Evolutionary conservation across 139 green algal genomes (phyloP).

Genomic region (Tetradesmus lagerheimii): DNA sequence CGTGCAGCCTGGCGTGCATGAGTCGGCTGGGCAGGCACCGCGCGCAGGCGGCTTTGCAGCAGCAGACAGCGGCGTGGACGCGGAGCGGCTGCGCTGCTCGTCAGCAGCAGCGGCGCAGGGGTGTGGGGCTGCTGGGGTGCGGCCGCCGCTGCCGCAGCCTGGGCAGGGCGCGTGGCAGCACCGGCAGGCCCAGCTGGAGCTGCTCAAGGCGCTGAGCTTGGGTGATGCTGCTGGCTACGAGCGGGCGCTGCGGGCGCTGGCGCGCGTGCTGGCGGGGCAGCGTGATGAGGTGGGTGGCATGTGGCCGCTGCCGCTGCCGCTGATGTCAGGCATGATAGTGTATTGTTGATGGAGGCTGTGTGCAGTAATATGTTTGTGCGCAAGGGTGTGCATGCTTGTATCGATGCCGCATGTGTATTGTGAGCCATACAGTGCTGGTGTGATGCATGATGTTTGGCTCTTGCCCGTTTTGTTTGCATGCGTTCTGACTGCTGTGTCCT

Average conservation of each 20-base stretch:
- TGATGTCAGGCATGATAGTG: slow-evolving; percentile 46
- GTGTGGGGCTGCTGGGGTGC: neutral
- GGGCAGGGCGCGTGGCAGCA: neutral
- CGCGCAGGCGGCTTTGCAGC: neutral
- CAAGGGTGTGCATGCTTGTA: too few relatives aligned
- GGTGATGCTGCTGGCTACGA: slow-evolving; percentile 8
- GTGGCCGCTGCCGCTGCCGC: neutral
- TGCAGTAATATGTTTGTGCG: too few relatives aligned
- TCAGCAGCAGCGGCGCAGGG: neutral
- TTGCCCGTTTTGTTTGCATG: too few relatives aligned
- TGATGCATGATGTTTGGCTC: too few relatives aligned
- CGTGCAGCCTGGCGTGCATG: slow-evolving; percentile 1
- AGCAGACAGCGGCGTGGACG: neutral
- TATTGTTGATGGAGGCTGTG: too few relatives aligned
- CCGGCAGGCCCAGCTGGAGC: neutral
- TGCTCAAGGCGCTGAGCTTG: neutral
- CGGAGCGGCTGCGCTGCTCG: neutral
- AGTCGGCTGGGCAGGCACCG: neutral
- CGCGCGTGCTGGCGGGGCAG: neutral
- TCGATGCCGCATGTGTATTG: too few relatives aligned
- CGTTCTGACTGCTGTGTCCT: neutral
- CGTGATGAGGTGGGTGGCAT: slow-evolving; percentile 1
- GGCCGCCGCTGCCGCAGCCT: neutral
- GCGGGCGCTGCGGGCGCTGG: slow-evolving; percentile 9
- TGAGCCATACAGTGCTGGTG: too few relatives aligned